These are phyloP conservation scores for Nakaseomyces delphensis DNA, from an alignment of 1,139 yeast species.

Conservation along the genomic window DNA sequence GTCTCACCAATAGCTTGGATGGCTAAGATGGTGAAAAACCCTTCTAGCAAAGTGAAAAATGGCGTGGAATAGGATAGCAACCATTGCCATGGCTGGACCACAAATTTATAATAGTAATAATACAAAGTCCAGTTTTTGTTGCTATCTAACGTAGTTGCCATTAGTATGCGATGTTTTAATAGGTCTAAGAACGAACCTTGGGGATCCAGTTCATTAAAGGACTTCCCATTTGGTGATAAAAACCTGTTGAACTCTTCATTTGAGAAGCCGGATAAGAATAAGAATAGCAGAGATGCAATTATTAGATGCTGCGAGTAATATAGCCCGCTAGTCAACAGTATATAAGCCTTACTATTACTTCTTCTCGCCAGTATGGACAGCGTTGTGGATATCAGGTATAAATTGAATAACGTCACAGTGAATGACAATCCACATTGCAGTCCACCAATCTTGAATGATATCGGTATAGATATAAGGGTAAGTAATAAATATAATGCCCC, in stretches of 20 bases:
- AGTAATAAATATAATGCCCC: conserved; percentile 55
- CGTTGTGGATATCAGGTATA: conserved; percentile 68
- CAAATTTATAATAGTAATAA: conserved; percentile 31
- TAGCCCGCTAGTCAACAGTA: conserved; percentile 34
- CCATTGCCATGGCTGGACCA: conserved; percentile 57
- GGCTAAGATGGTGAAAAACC: conserved; percentile 79
- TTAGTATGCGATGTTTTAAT: conserved; percentile 1
- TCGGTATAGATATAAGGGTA: conserved; percentile 75
- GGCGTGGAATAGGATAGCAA: conserved; percentile 76
- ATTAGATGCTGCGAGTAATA: conserved; percentile 77
- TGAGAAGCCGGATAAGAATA: conserved; percentile 51
- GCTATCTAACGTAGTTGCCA: conserved; percentile 2
- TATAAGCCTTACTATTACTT: conserved; percentile 43
- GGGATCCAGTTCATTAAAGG: conserved; percentile 2
- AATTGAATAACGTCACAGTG: conserved; percentile 61
- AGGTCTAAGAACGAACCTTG: neutral
- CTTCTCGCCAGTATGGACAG: conserved; percentile 49
- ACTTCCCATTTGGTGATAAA: conserved; percentile 22
- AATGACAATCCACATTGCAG: conserved; percentile 80
- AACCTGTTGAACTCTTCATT: conserved; percentile 20
- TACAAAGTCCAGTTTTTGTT: conserved; percentile 12
- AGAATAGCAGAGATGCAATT: conserved; percentile 62
- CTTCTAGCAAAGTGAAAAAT: conserved; percentile 79
- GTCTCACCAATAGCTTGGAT: conserved; percentile 89
- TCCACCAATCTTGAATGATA: conserved; percentile 95